Percentiles rank a stretch among this genome's conserved stretches.
These are phyloP conservation scores for Camellia lanceoleosa DNA, from an alignment of 148 eudicot genomes.

Conservation along the genomic window DNA sequence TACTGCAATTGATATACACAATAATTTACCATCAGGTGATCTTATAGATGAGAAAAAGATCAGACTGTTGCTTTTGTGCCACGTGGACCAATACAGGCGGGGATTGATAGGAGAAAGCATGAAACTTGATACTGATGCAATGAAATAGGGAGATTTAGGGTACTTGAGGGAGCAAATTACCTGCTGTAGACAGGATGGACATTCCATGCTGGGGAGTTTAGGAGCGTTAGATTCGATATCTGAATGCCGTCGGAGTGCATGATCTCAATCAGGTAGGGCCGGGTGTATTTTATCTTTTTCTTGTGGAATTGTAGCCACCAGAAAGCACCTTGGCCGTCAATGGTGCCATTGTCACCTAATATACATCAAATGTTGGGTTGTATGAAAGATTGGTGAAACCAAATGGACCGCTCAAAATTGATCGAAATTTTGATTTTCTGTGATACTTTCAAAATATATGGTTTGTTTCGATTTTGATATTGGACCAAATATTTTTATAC, in stretches of 20 bases:
- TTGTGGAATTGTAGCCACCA: constrained; percentile 85
- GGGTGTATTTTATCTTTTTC: constrained; percentile 62
- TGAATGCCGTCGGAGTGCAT: constrained; percentile 67
- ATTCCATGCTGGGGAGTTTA: constrained; percentile 85
- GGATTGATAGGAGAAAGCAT: background rate
- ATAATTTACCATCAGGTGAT: constrained; percentile 2
- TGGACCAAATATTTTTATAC: too few relatives aligned
- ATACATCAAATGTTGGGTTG: background rate
- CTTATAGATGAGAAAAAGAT: background rate
- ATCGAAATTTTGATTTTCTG: too few relatives aligned
- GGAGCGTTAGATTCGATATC: constrained; percentile 66
- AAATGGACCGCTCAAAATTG: too few relatives aligned
- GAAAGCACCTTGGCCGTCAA: constrained; percentile 77
- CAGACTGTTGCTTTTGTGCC: background rate
- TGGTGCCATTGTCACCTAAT: constrained; percentile 76
- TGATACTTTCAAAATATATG: too few relatives aligned
- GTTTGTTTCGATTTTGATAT: too few relatives aligned
- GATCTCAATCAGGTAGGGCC: constrained; percentile 83
- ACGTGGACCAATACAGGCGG: background rate
- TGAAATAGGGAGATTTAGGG: background rate
- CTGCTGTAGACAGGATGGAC: constrained; percentile 90
- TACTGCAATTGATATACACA: constrained; percentile 37
- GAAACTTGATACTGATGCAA: too few relatives aligned
- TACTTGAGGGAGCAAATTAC: constrained; percentile 25
- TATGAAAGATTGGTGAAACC: too few relatives aligned